A percentile compares a stretch with the other conserved stretches of the same genome.
Evolutionary conservation across 1,284 basidiomycete species (phyloP).

Genomic region (Sanguinoderma infundibulare): DNA sequence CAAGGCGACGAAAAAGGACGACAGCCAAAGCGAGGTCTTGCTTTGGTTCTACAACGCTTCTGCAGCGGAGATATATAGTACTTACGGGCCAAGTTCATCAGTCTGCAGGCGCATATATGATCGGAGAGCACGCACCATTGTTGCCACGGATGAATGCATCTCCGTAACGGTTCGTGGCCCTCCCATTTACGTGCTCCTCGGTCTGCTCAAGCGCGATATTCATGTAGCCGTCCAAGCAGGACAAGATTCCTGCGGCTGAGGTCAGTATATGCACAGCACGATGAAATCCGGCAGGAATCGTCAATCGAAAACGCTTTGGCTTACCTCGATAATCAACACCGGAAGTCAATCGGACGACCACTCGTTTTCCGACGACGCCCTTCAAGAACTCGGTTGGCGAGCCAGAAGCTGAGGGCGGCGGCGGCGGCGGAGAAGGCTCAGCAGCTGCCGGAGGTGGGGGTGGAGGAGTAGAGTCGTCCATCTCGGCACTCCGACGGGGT

Average conservation of each 20-base stretch:
- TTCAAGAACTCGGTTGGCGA: conserved; percentile 92
- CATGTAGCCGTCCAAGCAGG: conserved; percentile 98
- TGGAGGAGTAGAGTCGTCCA: conserved; percentile 33
- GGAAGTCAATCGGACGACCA: conserved; percentile 93
- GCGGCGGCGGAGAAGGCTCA: conserved; percentile 47
- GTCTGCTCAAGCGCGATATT: conserved; percentile 98
- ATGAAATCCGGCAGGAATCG: background rate
- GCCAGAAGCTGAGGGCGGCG: conserved; percentile 54
- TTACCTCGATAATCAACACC: conserved; percentile 95
- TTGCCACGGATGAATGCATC: conserved; percentile 97
- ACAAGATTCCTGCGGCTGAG: conserved; percentile 75
- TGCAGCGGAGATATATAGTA: conserved; percentile 41
- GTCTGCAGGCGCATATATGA: background rate
- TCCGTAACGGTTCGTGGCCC: conserved; percentile 87
- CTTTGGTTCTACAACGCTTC: conserved; percentile 23
- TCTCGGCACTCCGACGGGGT: conserved; percentile 5
- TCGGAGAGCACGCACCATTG: conserved; percentile 74
- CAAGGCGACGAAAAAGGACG: background rate
- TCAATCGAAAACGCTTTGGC: conserved; percentile 29
- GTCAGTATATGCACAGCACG: background rate
- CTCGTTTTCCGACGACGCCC: conserved; percentile 93
- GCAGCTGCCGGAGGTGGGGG: conserved; percentile 34
- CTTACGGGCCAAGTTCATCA: conserved; percentile 18
- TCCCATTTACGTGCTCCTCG: conserved; percentile 91
- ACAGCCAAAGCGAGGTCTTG: background rate